A percentile compares a stretch with the other conserved stretches of the same genome.
These are phyloP conservation scores for Cystobasidiopsis lactophilus DNA, from an alignment of 768 basidiomycete species.

Conservation along the genomic window DNA sequence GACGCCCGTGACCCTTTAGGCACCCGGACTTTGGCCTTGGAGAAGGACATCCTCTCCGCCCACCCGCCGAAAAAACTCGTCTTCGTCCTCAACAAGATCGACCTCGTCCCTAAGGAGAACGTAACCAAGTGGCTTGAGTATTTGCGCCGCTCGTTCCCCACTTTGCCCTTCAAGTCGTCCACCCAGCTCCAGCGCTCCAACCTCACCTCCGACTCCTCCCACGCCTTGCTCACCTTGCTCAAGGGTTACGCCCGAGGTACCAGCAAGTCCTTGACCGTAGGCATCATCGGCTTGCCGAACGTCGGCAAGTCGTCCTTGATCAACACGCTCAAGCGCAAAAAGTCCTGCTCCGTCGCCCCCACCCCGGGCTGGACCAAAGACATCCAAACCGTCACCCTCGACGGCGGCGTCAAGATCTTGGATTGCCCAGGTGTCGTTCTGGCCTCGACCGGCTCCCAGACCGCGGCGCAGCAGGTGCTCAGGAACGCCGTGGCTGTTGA, in stretches of 20 bases:
- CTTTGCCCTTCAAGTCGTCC: conserved; percentile 69
- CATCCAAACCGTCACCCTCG: conserved; percentile 71
- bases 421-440: conserved; percentile 98
- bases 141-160: conserved; percentile 78
- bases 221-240: conserved; percentile 19
- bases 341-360: conserved; percentile 85
- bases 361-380: conserved; percentile 86
- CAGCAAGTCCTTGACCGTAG: conserved; percentile 38
- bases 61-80: conserved; percentile 61
- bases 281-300: conserved; percentile 90
- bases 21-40: conserved; percentile 71
- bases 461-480: conserved; percentile 34
- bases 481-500: conserved; percentile 80
- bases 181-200: conserved; percentile 58
- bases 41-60: conserved; percentile 49
- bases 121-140: conserved; percentile 75
- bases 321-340: conserved; percentile 70
- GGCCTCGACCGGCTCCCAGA: conserved; percentile 21
- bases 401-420: conserved; percentile 73
- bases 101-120: conserved; percentile 69
- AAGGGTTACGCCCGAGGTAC: conserved; percentile 18
- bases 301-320: conserved; percentile 90
- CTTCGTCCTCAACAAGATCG: conserved; percentile 90
- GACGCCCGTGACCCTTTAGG: conserved; percentile 93
- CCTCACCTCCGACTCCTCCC: conserved; percentile 38